Conservation (phyloP, 31 red algal genomes). For the Asparagopsis taxiformis region DNA sequence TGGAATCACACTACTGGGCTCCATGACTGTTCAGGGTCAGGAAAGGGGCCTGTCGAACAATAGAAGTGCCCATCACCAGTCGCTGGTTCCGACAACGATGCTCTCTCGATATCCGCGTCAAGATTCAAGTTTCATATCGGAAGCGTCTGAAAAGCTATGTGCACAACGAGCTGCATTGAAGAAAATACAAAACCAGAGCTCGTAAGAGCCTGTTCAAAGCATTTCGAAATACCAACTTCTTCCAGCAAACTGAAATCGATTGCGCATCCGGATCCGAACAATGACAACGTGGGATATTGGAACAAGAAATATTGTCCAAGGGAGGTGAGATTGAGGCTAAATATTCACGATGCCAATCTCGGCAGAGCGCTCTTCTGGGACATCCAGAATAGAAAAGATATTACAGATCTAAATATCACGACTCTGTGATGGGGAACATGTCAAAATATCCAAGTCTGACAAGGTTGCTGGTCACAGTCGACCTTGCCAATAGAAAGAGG, state of each 20-base stretch:
- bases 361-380: no score
- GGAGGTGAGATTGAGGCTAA: no score
- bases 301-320: no score
- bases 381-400: conserved; percentile 88
- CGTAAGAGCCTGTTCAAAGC: conserved; percentile 79
- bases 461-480: conserved; percentile 83
- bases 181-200: conserved; percentile 51
- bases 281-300: no score
- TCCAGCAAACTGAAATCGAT: conserved; percentile 93
- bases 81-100: conserved; percentile 83
- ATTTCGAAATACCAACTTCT: conserved; percentile 86
- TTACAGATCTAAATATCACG: conserved; percentile 86
- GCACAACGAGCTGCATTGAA: conserved; percentile 83
- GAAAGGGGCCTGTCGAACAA: conserved; percentile 65
- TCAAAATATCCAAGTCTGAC: conserved; percentile 93
- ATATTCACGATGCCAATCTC: no score
- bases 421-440: conserved; percentile 87
- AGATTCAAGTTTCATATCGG: conserved; percentile 91
- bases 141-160: conserved; percentile 91
- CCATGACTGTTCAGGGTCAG: conserved; percentile 77
- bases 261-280: conserved; percentile 98
- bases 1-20: conserved; percentile 74
- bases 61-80: conserved; percentile 87
- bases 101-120: conserved; percentile 64
- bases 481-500: conserved; percentile 97